Evolutionary conservation across 805 yeast genomes (phyloP), one percentile per base, ranked within the genome.

Genomic region (Debaryomyces prosopidis): DNA sequence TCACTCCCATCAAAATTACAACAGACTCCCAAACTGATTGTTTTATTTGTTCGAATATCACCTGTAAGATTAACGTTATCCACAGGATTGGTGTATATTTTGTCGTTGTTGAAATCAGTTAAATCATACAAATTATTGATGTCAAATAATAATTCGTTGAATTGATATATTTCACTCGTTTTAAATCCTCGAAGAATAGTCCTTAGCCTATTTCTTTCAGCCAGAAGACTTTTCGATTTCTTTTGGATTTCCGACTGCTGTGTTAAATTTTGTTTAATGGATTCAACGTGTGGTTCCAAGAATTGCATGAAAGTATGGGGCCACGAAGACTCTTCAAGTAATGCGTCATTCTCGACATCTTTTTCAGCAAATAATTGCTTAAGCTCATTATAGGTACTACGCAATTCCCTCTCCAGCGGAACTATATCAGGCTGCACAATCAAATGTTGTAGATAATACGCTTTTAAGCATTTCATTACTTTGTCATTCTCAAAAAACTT

Each of bases 1-100:
- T 55, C 51, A 6, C 58, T 38, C 14, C 59, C 60, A 9, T 46
- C 36, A 5, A 57, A 41, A 45, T 62, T 64, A 2, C 61, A 60
- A 7, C 55, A 52, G 1, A 62, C 12, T 0, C 64, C 53, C 5
- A 63, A 16, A 6, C 65, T 52, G 9, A 59, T 46, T 6, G 48
- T 47, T 16, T 45, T 39, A 7, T 43, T 45, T 2, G 17, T 14
- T 26, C 48, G 28, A 12, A 48, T 27, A 17, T 42, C 48, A 6
- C 51, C 48, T 3, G 46, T 43, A 15, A 45, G 33, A 9, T 27
- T 36, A 23, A 39, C 46, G 12, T 37, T 20, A 19, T 47, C 47
- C 4, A 19, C 33, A 26, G 33, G 39, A 6, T 28, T 40, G 10
- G 35, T 20, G 10, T 35, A 36, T 14, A 18, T 26, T 14, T 38